These are phyloP conservation scores for Ophiostoma sp. DNA, from an alignment of 2,329 filamentous ascomycete species.

Conservation along the genomic window DNA sequence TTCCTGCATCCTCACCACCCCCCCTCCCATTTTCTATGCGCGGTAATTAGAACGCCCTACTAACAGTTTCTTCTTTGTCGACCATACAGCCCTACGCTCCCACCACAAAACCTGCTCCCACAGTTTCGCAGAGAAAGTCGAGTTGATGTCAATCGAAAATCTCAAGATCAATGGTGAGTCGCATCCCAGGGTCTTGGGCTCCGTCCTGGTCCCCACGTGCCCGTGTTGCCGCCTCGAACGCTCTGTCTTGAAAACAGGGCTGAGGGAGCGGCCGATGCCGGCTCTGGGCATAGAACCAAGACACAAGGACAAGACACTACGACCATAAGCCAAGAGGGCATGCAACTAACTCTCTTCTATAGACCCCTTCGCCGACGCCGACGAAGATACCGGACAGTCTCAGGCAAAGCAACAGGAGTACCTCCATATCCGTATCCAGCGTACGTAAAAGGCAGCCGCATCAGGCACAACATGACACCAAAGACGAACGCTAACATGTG, in stretches of 20 bases:
- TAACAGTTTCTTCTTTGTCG: constrained; percentile 8
- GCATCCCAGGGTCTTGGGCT: constrained; percentile 10
- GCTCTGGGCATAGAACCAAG: background rate
- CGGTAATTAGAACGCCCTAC: background rate
- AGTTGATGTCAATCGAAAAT: constrained; percentile 90
- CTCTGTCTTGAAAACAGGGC: background rate
- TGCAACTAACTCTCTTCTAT: background rate
- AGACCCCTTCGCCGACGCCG: constrained; percentile 99
- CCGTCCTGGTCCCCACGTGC: background rate
- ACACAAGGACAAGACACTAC: background rate
- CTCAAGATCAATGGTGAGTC: constrained; percentile 87
- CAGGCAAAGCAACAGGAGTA: constrained; percentile 80
- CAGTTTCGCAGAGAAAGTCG: constrained; percentile 28
- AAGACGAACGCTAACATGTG: background rate
- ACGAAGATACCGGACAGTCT: constrained; percentile 93
- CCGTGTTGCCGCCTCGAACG: background rate
- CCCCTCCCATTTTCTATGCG: background rate
- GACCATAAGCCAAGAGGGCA: background rate
- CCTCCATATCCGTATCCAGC: constrained; percentile 99
- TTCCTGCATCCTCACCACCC: too few relatives aligned
- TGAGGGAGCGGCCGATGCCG: background rate
- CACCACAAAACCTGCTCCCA: constrained; percentile 24
- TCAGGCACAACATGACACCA: background rate
- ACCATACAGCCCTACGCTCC: background rate
- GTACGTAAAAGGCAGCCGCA: constrained; percentile 45